Percentiles rank a stretch among this genome's conserved stretches.
Conservation (phyloP, 305 asterid species). For the Euphrasia arctica region DNA sequence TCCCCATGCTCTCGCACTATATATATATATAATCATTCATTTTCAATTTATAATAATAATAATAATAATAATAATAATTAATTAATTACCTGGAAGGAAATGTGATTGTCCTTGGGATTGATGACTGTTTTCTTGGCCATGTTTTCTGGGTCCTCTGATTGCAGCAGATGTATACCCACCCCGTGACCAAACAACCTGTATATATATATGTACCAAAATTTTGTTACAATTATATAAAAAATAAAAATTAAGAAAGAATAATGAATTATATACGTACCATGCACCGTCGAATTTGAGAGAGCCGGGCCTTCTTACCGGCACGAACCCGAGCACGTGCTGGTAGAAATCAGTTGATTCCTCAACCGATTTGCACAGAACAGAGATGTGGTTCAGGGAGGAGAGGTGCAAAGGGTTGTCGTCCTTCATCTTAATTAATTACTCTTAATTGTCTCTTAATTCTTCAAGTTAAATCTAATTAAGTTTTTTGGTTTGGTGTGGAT, state of each 20-base stretch:
- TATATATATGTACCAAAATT: too few relatives aligned
- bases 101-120: constrained; percentile 93
- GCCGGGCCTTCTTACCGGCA: constrained; percentile 84
- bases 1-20: constrained; percentile 94
- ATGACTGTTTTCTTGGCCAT: constrained; percentile 70
- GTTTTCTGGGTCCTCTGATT: constrained; percentile 60
- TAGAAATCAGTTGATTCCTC: constrained; percentile 76
- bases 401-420: constrained; percentile 64
- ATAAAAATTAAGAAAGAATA: neutral
- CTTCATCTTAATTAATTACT: constrained; percentile 39
- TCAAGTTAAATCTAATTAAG: neutral
- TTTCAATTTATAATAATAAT: neutral
- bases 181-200: constrained; percentile 89
- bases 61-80: constrained; percentile 1
- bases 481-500: neutral
- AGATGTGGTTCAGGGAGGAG: constrained; percentile 81
- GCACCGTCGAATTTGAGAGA: constrained; percentile 88
- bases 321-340: constrained; percentile 72
- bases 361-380: constrained; percentile 76
- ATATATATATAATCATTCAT: neutral
- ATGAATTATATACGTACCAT: constrained; percentile 43
- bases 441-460: neutral
- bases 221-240: neutral
- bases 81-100: constrained; percentile 78
- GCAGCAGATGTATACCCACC: constrained; percentile 85